Percentiles rank a stretch among this genome's conserved stretches.
phyloP scores from a whole-genome alignment of 1,284 basidiomycete genomes.

The Sphaerobolus stellatus region DNA sequence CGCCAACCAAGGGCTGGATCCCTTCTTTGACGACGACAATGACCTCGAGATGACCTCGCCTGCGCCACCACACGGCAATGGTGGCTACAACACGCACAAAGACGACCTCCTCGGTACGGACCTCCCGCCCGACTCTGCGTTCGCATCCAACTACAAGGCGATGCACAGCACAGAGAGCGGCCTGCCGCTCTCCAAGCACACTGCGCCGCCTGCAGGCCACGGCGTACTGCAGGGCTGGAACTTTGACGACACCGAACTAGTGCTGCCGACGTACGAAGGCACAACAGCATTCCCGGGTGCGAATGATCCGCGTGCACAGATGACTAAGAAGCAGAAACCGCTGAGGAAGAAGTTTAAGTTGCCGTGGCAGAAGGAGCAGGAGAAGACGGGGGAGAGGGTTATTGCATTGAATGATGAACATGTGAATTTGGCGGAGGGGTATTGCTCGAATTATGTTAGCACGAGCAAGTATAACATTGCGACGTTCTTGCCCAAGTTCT shows the following conservation, averaged over 20 bases:
- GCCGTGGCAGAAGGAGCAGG: conserved; percentile 73
- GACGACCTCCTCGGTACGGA: background rate
- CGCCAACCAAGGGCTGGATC: conserved; percentile 55
- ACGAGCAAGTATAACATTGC: conserved; percentile 94
- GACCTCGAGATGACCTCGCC: too few species aligned
- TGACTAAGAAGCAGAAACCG: too few species aligned
- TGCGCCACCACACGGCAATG: too few species aligned
- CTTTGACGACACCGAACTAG: conserved; percentile 61
- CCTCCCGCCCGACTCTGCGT: conserved; percentile 55
- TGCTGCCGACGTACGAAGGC: conserved; percentile 44
- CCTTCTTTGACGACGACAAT: conserved; percentile 82
- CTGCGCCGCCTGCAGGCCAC: conserved; percentile 61
- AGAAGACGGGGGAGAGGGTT: conserved; percentile 61
- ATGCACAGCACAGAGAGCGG: conserved; percentile 74
- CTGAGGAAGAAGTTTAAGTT: conserved; percentile 63
- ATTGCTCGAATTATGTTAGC: conserved; percentile 81
- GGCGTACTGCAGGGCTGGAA: conserved; percentile 75
- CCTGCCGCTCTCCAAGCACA: conserved; percentile 55
- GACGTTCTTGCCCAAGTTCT: conserved; percentile 92
- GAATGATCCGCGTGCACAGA: too few species aligned
- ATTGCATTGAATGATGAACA: conserved; percentile 71
- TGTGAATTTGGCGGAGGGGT: conserved; percentile 61
- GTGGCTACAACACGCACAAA: background rate
- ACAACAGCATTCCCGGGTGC: conserved; percentile 44
- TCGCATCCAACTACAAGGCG: conserved; percentile 53